These are phyloP conservation scores for Pseudogymnoascus sp. DNA, from an alignment of 2,329 filamentous ascomycete species.

Conservation along the genomic window DNA sequence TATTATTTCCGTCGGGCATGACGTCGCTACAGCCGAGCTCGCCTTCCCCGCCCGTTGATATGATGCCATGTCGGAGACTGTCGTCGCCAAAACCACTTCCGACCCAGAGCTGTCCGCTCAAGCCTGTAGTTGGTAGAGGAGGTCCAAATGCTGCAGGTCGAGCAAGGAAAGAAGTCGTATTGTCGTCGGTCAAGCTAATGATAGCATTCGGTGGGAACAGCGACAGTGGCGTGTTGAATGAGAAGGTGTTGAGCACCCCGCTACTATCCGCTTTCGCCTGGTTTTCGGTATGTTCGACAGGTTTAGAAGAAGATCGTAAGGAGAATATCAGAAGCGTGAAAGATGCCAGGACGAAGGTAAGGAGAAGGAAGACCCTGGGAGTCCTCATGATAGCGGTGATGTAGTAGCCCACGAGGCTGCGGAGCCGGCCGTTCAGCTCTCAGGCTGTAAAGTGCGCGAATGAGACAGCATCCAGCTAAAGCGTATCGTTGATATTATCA, in stretches of 20 bases:
- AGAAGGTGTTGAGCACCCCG: conserved; percentile 51
- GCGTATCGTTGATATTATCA: not conserved
- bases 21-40: conserved; percentile 95
- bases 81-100: conserved; percentile 87
- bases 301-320: conserved; percentile 22
- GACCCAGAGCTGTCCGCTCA: conserved; percentile 89
- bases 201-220: conserved; percentile 93
- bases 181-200: conserved; percentile 94
- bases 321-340: conserved; percentile 26
- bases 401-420: conserved; percentile 16
- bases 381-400: conserved; percentile 25
- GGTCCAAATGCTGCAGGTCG: conserved; percentile 91
- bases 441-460: conserved; percentile 11
- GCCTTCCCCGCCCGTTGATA: conserved; percentile 50
- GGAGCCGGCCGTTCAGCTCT: conserved; percentile 21
- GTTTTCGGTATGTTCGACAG: conserved; percentile 1
- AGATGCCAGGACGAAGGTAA: conserved; percentile 24
- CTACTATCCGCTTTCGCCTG: conserved; percentile 24
- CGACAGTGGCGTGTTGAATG: conserved; percentile 68
- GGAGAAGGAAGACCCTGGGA: conserved; percentile 26
- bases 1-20: conserved; percentile 43
- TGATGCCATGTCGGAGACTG: conserved; percentile 24
- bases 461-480: conserved; percentile 12
- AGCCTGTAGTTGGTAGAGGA: conserved; percentile 59
- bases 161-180: conserved; percentile 92